Percentiles rank a stretch among this genome's conserved stretches.
phyloP scores from a whole-genome alignment of 768 basidiomycete genomes.

The Pisolithus marmoratus region DNA sequence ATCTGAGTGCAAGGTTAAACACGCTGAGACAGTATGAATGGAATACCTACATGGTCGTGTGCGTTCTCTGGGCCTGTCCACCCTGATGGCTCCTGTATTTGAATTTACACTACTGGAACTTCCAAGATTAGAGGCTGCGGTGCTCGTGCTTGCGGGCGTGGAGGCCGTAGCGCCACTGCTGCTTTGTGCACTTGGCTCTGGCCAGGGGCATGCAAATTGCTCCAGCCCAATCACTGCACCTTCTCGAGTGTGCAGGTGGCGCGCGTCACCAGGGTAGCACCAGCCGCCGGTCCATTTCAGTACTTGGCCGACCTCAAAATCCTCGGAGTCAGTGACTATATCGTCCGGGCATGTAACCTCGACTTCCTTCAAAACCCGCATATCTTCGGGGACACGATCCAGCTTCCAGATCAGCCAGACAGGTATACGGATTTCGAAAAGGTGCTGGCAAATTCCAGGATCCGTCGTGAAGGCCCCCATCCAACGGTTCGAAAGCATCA shows the following conservation, averaged over 20 bases:
- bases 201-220: background rate
- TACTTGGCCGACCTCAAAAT: background rate
- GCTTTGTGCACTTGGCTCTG: too few relatives aligned
- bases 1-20: background rate
- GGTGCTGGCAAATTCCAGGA: background rate
- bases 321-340: background rate
- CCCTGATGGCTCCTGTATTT: background rate
- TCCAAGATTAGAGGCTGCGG: too few relatives aligned
- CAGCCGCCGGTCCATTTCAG: background rate
- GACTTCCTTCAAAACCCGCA: background rate
- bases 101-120: too few relatives aligned
- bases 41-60: background rate
- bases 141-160: too few relatives aligned
- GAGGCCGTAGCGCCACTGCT: too few relatives aligned
- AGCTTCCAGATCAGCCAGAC: background rate
- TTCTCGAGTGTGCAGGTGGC: background rate
- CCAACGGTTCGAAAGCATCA: background rate
- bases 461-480: background rate
- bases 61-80: background rate
- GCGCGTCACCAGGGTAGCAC: background rate
- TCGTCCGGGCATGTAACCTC: background rate
- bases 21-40: background rate
- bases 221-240: background rate
- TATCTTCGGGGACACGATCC: background rate
- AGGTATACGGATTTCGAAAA: background rate